phyloP scores from a whole-genome alignment of 768 basidiomycete species.

The Nidularia pulvinata region DNA sequence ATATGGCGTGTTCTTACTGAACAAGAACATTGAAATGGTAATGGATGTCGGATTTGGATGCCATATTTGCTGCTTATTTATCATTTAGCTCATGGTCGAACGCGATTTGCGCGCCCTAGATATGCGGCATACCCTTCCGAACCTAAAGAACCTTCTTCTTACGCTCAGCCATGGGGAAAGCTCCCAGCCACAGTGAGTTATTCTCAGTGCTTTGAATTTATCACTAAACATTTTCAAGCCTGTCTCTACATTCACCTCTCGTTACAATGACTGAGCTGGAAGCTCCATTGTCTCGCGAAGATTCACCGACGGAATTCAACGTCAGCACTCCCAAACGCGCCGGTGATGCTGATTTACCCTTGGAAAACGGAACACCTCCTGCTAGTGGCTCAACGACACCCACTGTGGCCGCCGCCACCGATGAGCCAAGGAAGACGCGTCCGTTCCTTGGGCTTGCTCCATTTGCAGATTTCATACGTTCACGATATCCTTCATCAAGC shows the following conservation, averaged over 20 bases:
- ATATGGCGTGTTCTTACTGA: constrained; percentile 95
- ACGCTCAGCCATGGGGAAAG: constrained; percentile 78
- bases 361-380: constrained; percentile 38
- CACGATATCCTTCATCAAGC: constrained; percentile 54
- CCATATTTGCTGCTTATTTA: constrained; percentile 7
- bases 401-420: constrained; percentile 30
- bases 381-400: constrained; percentile 62
- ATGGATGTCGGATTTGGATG: constrained; percentile 10
- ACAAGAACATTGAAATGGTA: constrained; percentile 97
- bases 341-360: constrained; percentile 15
- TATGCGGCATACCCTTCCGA: constrained; percentile 94
- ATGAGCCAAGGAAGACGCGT: constrained; percentile 35
- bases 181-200: constrained; percentile 42
- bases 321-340: constrained; percentile 35
- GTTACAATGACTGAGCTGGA: constrained; percentile 11
- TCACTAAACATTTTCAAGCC: constrained; percentile 4
- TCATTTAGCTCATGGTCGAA: constrained; percentile 82
- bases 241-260: constrained; percentile 5
- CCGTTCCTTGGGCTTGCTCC: constrained; percentile 63
- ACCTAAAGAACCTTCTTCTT: constrained; percentile 91
- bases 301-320: constrained; percentile 18
- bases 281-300: constrained; percentile 14
- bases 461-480: constrained; percentile 62
- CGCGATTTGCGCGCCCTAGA: constrained; percentile 89
- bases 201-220: too few relatives aligned